phyloP scores from a whole-genome alignment of 805 yeast species.

The Pichia ethanolica region DNA sequence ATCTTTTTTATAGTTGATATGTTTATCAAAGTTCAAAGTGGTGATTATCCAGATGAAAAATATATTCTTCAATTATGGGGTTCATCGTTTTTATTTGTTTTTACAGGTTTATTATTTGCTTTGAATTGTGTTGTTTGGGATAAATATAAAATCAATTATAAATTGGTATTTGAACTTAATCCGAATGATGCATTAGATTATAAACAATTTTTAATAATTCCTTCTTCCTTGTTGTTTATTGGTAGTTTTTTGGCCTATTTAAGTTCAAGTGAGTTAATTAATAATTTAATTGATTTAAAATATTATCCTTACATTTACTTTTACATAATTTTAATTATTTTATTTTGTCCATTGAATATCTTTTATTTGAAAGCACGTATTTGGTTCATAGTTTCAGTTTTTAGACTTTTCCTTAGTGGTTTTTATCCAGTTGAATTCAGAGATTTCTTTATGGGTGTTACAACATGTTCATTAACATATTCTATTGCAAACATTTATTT shows the following conservation, averaged over 20 bases:
- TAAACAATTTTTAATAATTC: conserved; percentile 57
- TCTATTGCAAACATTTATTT: conserved; percentile 77
- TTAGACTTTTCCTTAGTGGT: conserved; percentile 75
- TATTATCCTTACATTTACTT: conserved; percentile 76
- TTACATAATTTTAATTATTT: conserved; percentile 38
- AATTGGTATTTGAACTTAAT: conserved; percentile 84
- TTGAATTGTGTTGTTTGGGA: conserved; percentile 70
- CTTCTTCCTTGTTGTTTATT: conserved; percentile 48
- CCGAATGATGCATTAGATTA: conserved; percentile 57
- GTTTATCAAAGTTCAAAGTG: conserved; percentile 12
- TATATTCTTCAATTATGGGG: conserved; percentile 83
- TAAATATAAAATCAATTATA: conserved; percentile 70
- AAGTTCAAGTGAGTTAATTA: conserved; percentile 62
- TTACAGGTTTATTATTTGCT: conserved; percentile 59
- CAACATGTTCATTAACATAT: conserved; percentile 81
- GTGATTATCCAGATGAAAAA: conserved; percentile 44
- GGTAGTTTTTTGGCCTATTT: conserved; percentile 63
- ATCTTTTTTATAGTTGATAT: conserved; percentile 24
- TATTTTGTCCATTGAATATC: conserved; percentile 57
- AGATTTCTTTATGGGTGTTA: conserved; percentile 90
- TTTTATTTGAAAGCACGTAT: conserved; percentile 54
- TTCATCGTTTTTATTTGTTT: conserved; percentile 63
- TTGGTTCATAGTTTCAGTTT: conserved; percentile 66
- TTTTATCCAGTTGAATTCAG: conserved; percentile 90
- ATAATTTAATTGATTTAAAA: conserved; percentile 45